A percentile compares a stretch with the other conserved stretches of the same genome.
Evolutionary conservation across 306 rosid genomes (phyloP).

Genomic region (Cotoneaster glaucophyllus): DNA sequence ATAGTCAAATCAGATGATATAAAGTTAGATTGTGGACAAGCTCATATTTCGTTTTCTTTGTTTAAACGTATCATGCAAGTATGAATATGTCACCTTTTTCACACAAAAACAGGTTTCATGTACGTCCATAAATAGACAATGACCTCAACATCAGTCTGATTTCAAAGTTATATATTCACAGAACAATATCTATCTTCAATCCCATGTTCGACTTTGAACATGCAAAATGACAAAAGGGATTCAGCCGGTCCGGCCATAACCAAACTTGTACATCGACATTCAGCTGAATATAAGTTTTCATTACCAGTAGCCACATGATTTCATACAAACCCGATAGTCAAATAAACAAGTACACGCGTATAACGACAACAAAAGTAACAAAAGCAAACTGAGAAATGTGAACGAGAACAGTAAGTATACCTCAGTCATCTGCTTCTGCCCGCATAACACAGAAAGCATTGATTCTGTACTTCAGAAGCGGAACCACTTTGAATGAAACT

Average conservation of each 20-base stretch:
- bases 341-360: background rate
- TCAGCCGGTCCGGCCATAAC: background rate
- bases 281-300: background rate
- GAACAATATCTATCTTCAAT: background rate
- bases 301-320: background rate
- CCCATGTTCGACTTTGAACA: background rate
- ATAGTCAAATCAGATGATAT: conserved; percentile 29
- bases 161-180: background rate
- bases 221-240: background rate
- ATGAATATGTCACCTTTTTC: background rate
- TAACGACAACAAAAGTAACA: background rate
- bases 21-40: background rate
- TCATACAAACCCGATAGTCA: background rate
- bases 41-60: background rate
- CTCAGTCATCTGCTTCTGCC: conserved; percentile 95
- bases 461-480: background rate
- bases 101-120: background rate
- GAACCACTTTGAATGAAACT: background rate
- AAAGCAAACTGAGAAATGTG: background rate
- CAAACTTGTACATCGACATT: background rate
- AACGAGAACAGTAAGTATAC: conserved; percentile 20
- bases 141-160: background rate
- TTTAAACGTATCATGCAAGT: too few species aligned
- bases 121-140: background rate
- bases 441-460: conserved; percentile 39